phyloP scores from a whole-genome alignment of 1,284 basidiomycete genomes.

The Trametes sp. region DNA sequence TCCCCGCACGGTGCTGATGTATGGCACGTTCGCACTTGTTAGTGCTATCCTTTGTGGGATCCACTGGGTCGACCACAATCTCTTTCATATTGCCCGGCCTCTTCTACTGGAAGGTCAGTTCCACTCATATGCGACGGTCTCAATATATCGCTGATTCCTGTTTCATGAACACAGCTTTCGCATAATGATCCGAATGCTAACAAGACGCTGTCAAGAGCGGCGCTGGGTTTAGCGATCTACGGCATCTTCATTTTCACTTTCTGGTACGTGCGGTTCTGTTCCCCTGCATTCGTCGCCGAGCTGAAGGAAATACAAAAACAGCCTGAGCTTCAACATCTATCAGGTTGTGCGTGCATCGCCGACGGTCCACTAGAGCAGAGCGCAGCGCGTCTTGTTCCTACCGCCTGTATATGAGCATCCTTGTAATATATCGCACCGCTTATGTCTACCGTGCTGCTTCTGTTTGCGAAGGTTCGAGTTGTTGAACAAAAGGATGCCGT shows the following conservation, averaged over 20 bases:
- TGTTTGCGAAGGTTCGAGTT: too few species aligned
- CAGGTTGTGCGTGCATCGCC: constrained; percentile 51
- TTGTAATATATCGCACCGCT: constrained; percentile 7
- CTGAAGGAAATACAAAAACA: constrained; percentile 40
- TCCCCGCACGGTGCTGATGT: not conserved
- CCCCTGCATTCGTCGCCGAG: constrained; percentile 10
- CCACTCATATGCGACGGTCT: not conserved
- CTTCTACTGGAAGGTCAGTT: constrained; percentile 83
- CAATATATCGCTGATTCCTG: constrained; percentile 20
- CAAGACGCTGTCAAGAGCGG: constrained; percentile 64
- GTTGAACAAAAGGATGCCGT: not conserved
- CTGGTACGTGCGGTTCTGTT: constrained; percentile 71
- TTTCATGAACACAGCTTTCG: constrained; percentile 61
- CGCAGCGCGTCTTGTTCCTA: not conserved
- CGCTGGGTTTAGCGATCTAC: constrained; percentile 77
- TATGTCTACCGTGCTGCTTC: not conserved
- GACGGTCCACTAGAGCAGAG: constrained; percentile 32
- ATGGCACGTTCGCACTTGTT: not conserved
- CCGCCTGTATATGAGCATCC: constrained; percentile 4
- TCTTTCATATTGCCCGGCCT: constrained; percentile 96
- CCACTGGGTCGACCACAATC: constrained; percentile 96
- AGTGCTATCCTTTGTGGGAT: constrained; percentile 97
- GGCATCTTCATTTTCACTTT: constrained; percentile 87
- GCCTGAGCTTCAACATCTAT: constrained; percentile 82
- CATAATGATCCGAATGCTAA: constrained; percentile 67